A percentile compares a stretch with the other conserved stretches of the same genome.
Evolutionary conservation across 2,329 filamentous ascomycete species (phyloP).

Genomic region (Colletotrichum eremochloae): DNA sequence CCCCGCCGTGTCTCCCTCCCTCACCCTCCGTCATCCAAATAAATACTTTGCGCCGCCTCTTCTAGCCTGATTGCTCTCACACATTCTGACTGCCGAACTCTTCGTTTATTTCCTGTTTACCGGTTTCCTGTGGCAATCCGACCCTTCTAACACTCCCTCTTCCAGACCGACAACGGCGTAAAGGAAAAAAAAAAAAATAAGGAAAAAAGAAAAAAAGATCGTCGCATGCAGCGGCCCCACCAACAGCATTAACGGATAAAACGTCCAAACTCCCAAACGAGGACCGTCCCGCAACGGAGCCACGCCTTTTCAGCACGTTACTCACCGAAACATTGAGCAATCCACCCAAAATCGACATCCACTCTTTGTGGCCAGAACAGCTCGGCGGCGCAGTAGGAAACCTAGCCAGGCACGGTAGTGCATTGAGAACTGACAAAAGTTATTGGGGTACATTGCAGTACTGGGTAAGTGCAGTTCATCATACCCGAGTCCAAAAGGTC

Average conservation of each 20-base stretch:
- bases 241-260: slow-evolving; percentile 19
- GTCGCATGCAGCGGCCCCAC: slow-evolving; percentile 14
- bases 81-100: slow-evolving; percentile 7
- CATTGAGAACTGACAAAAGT: slow-evolving; percentile 15
- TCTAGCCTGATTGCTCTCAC: slow-evolving; percentile 34
- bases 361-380: slow-evolving; percentile 19
- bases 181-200: not conserved
- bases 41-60: slow-evolving; percentile 39
- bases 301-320: slow-evolving; percentile 33
- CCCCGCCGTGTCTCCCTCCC: not conserved
- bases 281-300: slow-evolving; percentile 39
- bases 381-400: slow-evolving; percentile 1
- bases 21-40: slow-evolving; percentile 16
- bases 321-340: slow-evolving; percentile 32
- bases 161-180: not conserved
- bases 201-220: not conserved
- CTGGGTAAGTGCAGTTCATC: slow-evolving; percentile 8
- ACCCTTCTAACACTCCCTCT: not conserved
- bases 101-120: not conserved
- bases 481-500: not conserved
- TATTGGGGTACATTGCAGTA: slow-evolving; percentile 5
- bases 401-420: slow-evolving; percentile 8
- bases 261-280: slow-evolving; percentile 11
- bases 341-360: not conserved
- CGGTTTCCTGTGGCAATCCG: not conserved